Evolutionary conservation across 192 early-diverging fungal genomes (phyloP).

Genomic region (Obelidium mucronatum): DNA sequence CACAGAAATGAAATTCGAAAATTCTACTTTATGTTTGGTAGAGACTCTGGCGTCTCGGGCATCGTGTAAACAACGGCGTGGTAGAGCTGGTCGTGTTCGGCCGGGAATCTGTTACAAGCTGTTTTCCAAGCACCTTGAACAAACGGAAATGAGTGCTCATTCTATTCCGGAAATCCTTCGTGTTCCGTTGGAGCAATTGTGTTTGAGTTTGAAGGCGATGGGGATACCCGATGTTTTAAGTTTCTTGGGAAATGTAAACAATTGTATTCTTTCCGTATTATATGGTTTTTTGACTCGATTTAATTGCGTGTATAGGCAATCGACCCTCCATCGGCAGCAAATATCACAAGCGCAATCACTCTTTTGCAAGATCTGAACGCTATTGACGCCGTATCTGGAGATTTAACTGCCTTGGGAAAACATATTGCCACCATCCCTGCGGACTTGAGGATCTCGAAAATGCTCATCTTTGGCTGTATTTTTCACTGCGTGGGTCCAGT

Average conservation of each 20-base stretch:
- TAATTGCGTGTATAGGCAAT: slow-evolving; percentile 23
- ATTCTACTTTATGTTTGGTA: slow-evolving; percentile 48
- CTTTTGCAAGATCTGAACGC: slow-evolving; percentile 48
- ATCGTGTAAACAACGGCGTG: slow-evolving; percentile 73
- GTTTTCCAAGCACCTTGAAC: slow-evolving; percentile 42
- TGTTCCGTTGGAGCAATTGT: slow-evolving; percentile 84
- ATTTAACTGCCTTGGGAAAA: slow-evolving; percentile 48
- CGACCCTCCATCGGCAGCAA: slow-evolving; percentile 42
- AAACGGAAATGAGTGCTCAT: slow-evolving; percentile 51
- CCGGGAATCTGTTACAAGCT: slow-evolving; percentile 75
- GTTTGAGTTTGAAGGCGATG: slow-evolving; percentile 69
- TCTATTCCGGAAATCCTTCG: slow-evolving; percentile 82
- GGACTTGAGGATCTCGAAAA: slow-evolving; percentile 55
- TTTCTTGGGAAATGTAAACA: slow-evolving; percentile 48
- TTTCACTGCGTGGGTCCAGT: slow-evolving; percentile 54
- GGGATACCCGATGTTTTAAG: slow-evolving; percentile 33
- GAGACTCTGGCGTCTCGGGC: slow-evolving; percentile 75
- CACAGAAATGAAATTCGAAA: slow-evolving; percentile 56
- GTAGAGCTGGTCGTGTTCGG: slow-evolving; percentile 85
- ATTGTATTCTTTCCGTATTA: neutral
- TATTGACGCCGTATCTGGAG: slow-evolving; percentile 24
- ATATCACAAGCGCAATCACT: slow-evolving; percentile 40
- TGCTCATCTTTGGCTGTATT: slow-evolving; percentile 50
- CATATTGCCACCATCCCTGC: slow-evolving; percentile 50
- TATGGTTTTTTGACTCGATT: no score